phyloP scores from a whole-genome alignment of 2,329 filamentous ascomycete genomes.

The Furcasterigmium furcatum region DNA sequence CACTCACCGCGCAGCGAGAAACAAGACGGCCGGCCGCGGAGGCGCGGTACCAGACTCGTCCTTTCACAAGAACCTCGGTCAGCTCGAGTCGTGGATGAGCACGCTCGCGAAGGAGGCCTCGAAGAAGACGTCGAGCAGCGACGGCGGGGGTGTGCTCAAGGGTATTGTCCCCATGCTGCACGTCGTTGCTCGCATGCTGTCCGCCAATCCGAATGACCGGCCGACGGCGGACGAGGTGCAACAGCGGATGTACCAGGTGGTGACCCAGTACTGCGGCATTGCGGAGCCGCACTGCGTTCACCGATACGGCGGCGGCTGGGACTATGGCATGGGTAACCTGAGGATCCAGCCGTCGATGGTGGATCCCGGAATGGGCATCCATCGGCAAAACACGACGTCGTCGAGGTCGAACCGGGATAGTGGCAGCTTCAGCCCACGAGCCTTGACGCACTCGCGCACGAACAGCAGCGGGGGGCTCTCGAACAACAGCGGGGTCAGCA shows the following conservation, averaged over 20 bases:
- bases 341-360: conserved; percentile 11
- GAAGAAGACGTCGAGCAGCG: conserved; percentile 35
- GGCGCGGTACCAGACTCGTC: conserved; percentile 65
- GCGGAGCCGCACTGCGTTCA: conserved; percentile 53
- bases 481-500: conserved; percentile 27
- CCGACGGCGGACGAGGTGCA: conserved; percentile 51
- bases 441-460: conserved; percentile 23
- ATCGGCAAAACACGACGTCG: conserved; percentile 9
- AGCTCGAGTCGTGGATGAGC: conserved; percentile 67
- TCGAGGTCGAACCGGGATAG: conserved; percentile 11
- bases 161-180: conserved; percentile 51
- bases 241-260: conserved; percentile 47
- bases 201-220: conserved; percentile 46
- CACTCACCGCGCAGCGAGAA: conserved; percentile 62
- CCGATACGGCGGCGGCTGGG: conserved; percentile 34
- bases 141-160: conserved; percentile 42
- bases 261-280: conserved; percentile 44
- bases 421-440: conserved; percentile 14
- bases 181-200: conserved; percentile 52
- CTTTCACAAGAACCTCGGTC: conserved; percentile 68
- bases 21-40: conserved; percentile 54
- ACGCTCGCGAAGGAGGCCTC: conserved; percentile 56
- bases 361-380: conserved; percentile 7
- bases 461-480: conserved; percentile 30
- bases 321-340: conserved; percentile 23